phyloP scores from a whole-genome alignment of 179 eudicot genomes.

The Heliamphora pulchella region DNA sequence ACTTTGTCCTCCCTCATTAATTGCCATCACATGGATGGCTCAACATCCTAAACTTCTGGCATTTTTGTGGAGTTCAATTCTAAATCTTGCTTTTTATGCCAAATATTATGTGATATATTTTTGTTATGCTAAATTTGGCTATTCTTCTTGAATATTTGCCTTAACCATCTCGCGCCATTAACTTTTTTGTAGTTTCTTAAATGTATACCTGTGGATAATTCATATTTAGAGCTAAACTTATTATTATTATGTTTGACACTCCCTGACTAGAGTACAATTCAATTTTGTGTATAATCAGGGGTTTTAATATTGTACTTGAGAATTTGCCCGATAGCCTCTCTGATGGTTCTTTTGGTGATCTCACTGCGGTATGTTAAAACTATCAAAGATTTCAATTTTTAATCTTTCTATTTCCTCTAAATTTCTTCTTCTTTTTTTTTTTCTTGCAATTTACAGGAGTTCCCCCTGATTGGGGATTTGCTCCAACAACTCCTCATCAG shows the following conservation, averaged over 20 bases:
- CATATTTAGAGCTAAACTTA: too few relatives aligned
- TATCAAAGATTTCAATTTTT: neutral
- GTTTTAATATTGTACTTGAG: neutral
- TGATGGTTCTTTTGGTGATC: constrained; percentile 4
- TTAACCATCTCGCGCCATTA: too few relatives aligned
- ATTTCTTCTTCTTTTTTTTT: neutral
- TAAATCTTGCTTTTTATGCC: too few relatives aligned
- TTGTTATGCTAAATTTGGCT: too few relatives aligned
- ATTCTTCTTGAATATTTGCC: neutral
- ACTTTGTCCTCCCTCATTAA: too few relatives aligned
- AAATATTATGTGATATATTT: too few relatives aligned
- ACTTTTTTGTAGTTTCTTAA: too few relatives aligned
- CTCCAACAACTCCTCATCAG: neutral
- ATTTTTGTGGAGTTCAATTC: too few relatives aligned
- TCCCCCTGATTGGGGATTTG: constrained; percentile 10
- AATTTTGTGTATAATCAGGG: neutral
- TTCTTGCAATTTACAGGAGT: neutral
- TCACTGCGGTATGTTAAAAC: neutral
- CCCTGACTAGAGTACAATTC: neutral
- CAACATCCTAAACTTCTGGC: too few relatives aligned
- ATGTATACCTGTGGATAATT: too few relatives aligned
- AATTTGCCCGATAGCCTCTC: constrained; percentile 2
- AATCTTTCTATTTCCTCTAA: neutral
- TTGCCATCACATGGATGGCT: too few relatives aligned
- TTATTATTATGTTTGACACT: neutral